These are phyloP conservation scores for Aspergillus persii DNA, from an alignment of 2,329 filamentous ascomycete genomes.

Conservation along the genomic window DNA sequence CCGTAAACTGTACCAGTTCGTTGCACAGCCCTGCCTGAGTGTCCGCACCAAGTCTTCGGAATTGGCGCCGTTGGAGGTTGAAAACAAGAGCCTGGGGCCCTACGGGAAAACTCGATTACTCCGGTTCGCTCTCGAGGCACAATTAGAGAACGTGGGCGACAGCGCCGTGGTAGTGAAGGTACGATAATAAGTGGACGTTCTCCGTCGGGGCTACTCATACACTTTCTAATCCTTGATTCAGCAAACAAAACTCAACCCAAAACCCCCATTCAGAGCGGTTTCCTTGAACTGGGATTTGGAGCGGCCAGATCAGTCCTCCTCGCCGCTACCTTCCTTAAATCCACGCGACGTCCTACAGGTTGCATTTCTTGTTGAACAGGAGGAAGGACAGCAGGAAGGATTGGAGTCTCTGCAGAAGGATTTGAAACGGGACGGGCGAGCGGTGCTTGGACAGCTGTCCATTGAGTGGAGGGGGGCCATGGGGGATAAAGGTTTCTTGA, in stretches of 20 bases:
- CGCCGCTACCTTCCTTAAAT: slow-evolving; percentile 50
- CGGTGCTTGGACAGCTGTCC: slow-evolving; percentile 75
- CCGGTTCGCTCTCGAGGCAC: slow-evolving; percentile 81
- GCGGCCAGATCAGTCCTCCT: slow-evolving; percentile 26
- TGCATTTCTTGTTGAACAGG: slow-evolving; percentile 60
- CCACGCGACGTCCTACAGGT: slow-evolving; percentile 65
- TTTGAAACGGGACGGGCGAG: slow-evolving; percentile 50
- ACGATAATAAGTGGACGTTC: slow-evolving; percentile 10
- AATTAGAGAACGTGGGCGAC: slow-evolving; percentile 92
- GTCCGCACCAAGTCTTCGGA: slow-evolving; percentile 85
- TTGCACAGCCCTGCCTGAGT: slow-evolving; percentile 83
- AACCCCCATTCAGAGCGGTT: slow-evolving; percentile 52
- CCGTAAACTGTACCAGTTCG: slow-evolving; percentile 93
- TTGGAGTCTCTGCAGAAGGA: slow-evolving; percentile 52
- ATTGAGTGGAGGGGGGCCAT: slow-evolving; percentile 88
- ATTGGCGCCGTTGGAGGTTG: slow-evolving; percentile 48
- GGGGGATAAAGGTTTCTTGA: slow-evolving; percentile 83
- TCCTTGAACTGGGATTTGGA: slow-evolving; percentile 57
- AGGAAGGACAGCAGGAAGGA: slow-evolving; percentile 45
- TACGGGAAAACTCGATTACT: slow-evolving; percentile 42
- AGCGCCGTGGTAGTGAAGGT: slow-evolving; percentile 75
- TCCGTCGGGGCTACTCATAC: background rate
- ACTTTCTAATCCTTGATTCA: slow-evolving; percentile 21
- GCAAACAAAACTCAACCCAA: slow-evolving; percentile 50
- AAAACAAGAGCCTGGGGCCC: slow-evolving; percentile 45